Evolutionary conservation across 371 early-diverging fungal species (phyloP), one percentile per base, ranked within the genome.

Genomic region (Syncephalastrum sp.): DNA sequence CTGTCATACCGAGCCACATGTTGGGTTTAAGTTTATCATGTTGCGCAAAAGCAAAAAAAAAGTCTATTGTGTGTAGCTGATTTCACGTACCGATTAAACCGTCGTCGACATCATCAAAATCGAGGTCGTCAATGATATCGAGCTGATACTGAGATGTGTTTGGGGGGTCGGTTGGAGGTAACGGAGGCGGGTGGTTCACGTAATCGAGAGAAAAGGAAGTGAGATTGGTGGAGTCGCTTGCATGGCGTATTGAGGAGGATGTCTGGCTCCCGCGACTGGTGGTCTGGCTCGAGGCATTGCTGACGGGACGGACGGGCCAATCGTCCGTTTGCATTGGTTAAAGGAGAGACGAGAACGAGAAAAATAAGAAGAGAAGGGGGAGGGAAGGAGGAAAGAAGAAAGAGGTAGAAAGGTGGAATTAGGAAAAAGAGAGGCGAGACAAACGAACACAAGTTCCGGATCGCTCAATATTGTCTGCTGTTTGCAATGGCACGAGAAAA

Each of bases 81-180:
- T 17, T 29, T 44, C 19, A 47, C 46, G 52, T 73, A 74, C 78
- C 72, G 44, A 74, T 66, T 42, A 74, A 47, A 15, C 59, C 65
- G 50, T 68, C 72, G 45, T 77, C 78, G 3, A 72, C 60, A 56
- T 77, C 74, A 47, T 77, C 78, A 52, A 68, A 77, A 50, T 70
- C 68, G 7, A 77, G 56, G 27, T 65, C 60, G 33, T 77, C 75
- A 47, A 77, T 67, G 46, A 74, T 72, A 47, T 70, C 78, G 27
- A 77, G 67, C 24, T 69, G 63, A 13, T 65, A 44, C 13, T 46
- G 25, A 6, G 21, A 23, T 25, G 47, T 1, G 25, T n/a, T n/a
- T 21, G 50, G 16, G 25, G 23, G 47, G 21, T 33, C 27, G 14
- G 42, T 45, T 2, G 29, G 27, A 1, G 17, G 42, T 53, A 53